These are phyloP conservation scores for Suhomyces bokatorum DNA, from an alignment of 1,139 yeast species.

Conservation along the genomic window DNA sequence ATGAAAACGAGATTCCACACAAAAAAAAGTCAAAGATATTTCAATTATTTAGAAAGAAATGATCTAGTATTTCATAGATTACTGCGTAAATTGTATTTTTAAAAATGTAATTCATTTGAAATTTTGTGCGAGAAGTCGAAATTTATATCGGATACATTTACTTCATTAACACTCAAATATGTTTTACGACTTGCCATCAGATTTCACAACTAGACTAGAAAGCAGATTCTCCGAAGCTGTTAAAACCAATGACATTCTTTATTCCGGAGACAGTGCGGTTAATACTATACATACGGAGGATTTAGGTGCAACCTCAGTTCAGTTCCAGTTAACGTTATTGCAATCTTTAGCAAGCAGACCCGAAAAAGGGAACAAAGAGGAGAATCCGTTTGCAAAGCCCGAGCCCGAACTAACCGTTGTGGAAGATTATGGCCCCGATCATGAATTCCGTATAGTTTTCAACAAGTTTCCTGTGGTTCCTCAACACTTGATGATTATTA, in stretches of 20 bases:
- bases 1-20: conserved; percentile 4
- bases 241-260: conserved; percentile 25
- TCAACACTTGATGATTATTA: conserved; percentile 74
- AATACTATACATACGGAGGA: conserved; percentile 22
- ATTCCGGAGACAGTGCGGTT: conserved; percentile 33
- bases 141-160: not conserved
- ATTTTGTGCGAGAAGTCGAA: not conserved
- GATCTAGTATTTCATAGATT: not conserved
- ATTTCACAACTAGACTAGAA: conserved; percentile 26
- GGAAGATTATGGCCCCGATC: conserved; percentile 45
- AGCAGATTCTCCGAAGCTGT: conserved; percentile 33
- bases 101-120: too few species aligned
- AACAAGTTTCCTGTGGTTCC: conserved; percentile 87
- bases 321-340: conserved; percentile 35
- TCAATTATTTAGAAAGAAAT: conserved; percentile 19
- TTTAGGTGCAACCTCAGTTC: conserved; percentile 21
- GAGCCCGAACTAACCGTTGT: conserved; percentile 73
- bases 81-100: not conserved
- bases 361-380: conserved; percentile 38
- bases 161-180: conserved; percentile 11
- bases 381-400: conserved; percentile 78
- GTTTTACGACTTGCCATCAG: conserved; percentile 26
- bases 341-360: conserved; percentile 59
- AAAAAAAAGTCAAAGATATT: conserved; percentile 19
- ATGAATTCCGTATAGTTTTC: conserved; percentile 63